Conservation (phyloP, 805 yeast genomes). For the Kodamaea kaohsiungensis region DNA sequence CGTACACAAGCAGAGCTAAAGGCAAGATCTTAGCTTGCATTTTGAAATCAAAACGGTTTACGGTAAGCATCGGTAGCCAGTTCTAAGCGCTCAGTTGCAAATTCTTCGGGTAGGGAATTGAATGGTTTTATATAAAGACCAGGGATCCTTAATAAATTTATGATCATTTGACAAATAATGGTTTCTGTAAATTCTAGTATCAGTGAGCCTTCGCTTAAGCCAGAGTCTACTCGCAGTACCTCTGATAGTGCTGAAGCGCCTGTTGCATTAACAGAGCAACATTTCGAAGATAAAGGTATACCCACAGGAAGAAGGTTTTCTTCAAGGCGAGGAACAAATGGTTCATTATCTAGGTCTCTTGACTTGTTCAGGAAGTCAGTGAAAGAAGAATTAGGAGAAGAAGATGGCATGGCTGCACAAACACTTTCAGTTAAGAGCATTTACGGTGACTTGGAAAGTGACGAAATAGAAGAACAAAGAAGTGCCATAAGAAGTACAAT, state of each 20-base stretch:
- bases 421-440: conserved; percentile 27
- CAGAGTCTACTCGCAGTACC: conserved; percentile 13
- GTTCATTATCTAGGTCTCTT: conserved; percentile 17
- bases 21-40: background rate
- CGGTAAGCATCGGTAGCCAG: background rate
- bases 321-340: conserved; percentile 18
- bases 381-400: conserved; percentile 17
- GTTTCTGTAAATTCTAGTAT: background rate
- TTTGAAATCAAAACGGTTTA: background rate
- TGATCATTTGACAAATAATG: too few species aligned
- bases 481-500: conserved; percentile 33
- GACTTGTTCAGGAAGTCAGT: conserved; percentile 9
- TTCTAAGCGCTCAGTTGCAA: background rate
- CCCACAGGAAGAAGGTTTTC: conserved; percentile 1
- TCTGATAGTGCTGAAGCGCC: conserved; percentile 8
- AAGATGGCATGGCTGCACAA: background rate
- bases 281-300: conserved; percentile 9
- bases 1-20: background rate
- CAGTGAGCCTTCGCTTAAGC: conserved; percentile 4
- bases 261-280: conserved; percentile 14
- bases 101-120: background rate
- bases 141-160: background rate
- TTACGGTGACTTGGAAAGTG: conserved; percentile 32
- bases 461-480: conserved; percentile 32
- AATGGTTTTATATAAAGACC: background rate